Evolutionary conservation across 2,329 filamentous ascomycete species (phyloP).

Genomic region (Stagonosporopsis tanaceti): DNA sequence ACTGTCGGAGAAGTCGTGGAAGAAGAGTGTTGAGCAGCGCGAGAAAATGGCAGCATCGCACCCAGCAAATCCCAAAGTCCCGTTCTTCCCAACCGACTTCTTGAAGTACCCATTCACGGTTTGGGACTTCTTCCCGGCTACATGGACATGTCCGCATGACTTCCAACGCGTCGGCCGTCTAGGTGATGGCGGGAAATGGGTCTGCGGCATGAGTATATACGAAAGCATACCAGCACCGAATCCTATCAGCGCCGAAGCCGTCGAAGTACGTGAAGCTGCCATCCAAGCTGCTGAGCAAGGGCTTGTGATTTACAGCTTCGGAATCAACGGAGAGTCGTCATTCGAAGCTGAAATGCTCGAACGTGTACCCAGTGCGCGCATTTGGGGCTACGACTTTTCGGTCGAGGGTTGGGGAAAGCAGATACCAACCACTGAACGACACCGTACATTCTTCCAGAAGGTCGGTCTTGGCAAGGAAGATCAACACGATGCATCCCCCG

Average conservation of each 20-base stretch:
- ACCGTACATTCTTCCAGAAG: slow-evolving; percentile 43
- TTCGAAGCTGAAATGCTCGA: slow-evolving; percentile 48
- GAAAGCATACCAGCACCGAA: slow-evolving; percentile 34
- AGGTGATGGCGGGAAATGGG: slow-evolving; percentile 47
- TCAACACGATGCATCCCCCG: slow-evolving; percentile 27
- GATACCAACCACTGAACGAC: slow-evolving; percentile 29
- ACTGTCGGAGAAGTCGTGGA: slow-evolving; percentile 43
- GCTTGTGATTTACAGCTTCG: slow-evolving; percentile 45
- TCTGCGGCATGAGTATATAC: slow-evolving; percentile 46
- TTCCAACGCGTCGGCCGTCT: slow-evolving; percentile 43
- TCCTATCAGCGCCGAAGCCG: slow-evolving; percentile 18
- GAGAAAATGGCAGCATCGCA: slow-evolving; percentile 38
- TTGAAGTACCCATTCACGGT: slow-evolving; percentile 43
- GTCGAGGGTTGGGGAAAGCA: slow-evolving; percentile 43
- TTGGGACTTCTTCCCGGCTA: slow-evolving; percentile 46
- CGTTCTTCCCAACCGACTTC: slow-evolving; percentile 43
- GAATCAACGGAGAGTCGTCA: slow-evolving; percentile 45
- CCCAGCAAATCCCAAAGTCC: slow-evolving; percentile 40
- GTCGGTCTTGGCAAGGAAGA: slow-evolving; percentile 40
- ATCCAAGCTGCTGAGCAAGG: slow-evolving; percentile 28
- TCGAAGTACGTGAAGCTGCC: slow-evolving; percentile 24
- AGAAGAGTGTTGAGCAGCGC: slow-evolving; percentile 39
- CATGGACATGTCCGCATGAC: slow-evolving; percentile 46
- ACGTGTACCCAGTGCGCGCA: slow-evolving; percentile 40
- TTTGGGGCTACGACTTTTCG: slow-evolving; percentile 47